Conservation (phyloP, 1,139 yeast genomes). For the Maudiozyma humilis region DNA sequence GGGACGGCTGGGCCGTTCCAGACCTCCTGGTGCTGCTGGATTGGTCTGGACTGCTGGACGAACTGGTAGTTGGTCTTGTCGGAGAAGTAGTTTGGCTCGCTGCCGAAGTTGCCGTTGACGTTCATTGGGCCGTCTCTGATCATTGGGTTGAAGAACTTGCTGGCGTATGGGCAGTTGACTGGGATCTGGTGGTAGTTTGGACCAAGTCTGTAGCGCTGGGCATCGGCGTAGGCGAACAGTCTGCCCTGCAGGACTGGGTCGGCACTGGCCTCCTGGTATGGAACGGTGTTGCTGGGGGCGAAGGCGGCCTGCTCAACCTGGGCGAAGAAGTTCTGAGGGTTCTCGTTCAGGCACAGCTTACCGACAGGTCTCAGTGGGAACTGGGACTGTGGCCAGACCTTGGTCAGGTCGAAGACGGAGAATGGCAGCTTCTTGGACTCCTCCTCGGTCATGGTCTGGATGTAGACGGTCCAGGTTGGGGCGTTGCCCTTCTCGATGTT, state of each 20-base stretch:
- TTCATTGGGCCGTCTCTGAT: slow-evolving; percentile 84
- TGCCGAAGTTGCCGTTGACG: slow-evolving; percentile 79
- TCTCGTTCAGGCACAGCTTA: slow-evolving; percentile 45
- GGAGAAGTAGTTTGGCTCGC: slow-evolving; percentile 71
- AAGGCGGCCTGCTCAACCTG: slow-evolving; percentile 55
- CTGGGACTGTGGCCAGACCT: slow-evolving; percentile 52
- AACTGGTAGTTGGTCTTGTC: slow-evolving; percentile 34
- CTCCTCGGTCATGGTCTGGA: slow-evolving; percentile 61
- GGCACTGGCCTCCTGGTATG: slow-evolving; percentile 51
- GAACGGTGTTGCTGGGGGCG: slow-evolving; percentile 52
- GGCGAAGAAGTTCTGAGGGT: slow-evolving; percentile 50
- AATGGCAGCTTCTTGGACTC: slow-evolving; percentile 53
- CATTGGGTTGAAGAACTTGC: slow-evolving; percentile 50
- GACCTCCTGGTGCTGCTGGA: slow-evolving; percentile 64
- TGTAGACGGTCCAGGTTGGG: slow-evolving; percentile 58
- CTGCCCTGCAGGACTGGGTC: slow-evolving; percentile 55
- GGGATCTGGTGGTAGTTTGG: slow-evolving; percentile 58
- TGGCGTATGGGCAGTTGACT: slow-evolving; percentile 52
- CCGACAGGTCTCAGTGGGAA: slow-evolving; percentile 55
- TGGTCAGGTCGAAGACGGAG: slow-evolving; percentile 63
- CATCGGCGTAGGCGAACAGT: slow-evolving; percentile 51
- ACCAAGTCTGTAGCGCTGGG: slow-evolving; percentile 57
- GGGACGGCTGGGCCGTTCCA: slow-evolving; percentile 86
- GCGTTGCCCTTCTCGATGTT: slow-evolving; percentile 50
- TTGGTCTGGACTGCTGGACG: slow-evolving; percentile 31